phyloP scores from a whole-genome alignment of 345 rosid genomes.

The Aegle marmelos region DNA sequence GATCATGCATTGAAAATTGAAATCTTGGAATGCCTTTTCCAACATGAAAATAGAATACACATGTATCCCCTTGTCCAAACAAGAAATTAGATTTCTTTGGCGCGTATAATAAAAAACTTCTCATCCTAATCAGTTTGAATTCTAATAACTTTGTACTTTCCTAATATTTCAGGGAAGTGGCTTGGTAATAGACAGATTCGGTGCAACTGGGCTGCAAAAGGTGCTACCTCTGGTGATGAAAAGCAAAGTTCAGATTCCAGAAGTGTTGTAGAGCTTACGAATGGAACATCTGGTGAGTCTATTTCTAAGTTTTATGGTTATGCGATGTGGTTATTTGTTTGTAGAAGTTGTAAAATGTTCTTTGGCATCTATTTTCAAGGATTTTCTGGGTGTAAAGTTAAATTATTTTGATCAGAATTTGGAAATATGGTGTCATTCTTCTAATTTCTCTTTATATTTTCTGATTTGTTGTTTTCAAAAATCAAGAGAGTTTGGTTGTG shows the following conservation, averaged over 20 bases:
- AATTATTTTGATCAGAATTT: background rate
- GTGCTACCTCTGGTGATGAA: slow-evolving; percentile 65
- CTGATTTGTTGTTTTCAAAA: background rate
- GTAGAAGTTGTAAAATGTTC: background rate
- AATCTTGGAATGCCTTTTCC: background rate
- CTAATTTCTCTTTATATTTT: background rate
- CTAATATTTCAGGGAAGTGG: slow-evolving; percentile 69
- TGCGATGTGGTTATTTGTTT: background rate
- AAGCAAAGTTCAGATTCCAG: slow-evolving; percentile 70
- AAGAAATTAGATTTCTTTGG: background rate
- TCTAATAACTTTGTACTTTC: background rate
- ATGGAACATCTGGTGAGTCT: slow-evolving; percentile 72
- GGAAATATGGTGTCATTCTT: background rate
- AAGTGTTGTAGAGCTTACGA: slow-evolving; percentile 72
- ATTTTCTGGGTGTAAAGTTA: background rate
- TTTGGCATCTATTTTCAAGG: background rate
- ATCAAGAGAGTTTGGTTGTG: background rate
- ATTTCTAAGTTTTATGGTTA: background rate
- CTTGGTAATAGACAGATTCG: slow-evolving; percentile 87
- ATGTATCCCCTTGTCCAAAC: background rate
- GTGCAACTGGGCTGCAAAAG: slow-evolving; percentile 97
- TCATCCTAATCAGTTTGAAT: background rate
- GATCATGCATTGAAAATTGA: background rate
- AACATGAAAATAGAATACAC: background rate
- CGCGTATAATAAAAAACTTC: background rate